A percentile compares a stretch with the other conserved stretches of the same genome.
phyloP scores from a whole-genome alignment of 208 protist genomes.

The Trypanosoma brucei region DNA sequence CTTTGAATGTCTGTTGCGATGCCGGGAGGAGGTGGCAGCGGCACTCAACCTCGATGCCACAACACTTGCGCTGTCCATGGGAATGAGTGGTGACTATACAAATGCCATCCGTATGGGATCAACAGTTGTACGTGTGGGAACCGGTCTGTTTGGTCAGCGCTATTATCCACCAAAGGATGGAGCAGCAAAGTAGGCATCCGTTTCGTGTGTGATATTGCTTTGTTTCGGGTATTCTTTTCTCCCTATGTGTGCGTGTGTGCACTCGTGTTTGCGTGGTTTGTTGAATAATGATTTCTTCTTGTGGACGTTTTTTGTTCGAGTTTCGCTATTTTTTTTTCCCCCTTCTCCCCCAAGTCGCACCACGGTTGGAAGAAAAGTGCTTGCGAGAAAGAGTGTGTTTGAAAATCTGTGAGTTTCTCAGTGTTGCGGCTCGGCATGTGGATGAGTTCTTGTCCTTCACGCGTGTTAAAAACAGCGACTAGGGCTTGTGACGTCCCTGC shows the following conservation, averaged over 20 bases:
- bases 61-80: conserved; percentile 92
- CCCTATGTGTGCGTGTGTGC: neutral
- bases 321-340: no score
- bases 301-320: no score
- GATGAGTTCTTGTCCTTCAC: no score
- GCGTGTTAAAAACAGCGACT: no score
- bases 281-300: no score
- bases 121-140: conserved; percentile 94
- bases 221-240: conserved; percentile 11
- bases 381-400: no score
- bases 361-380: no score
- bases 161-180: conserved; percentile 60
- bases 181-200: neutral
- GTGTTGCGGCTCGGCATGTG: no score
- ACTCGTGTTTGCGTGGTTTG: no score
- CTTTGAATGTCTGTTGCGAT: conserved; percentile 82
- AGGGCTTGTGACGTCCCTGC: no score
- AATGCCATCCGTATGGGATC: conserved; percentile 92
- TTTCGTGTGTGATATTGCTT: neutral
- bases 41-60: conserved; percentile 38
- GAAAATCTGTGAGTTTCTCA: no score
- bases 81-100: conserved; percentile 95
- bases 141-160: conserved; percentile 92
- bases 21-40: conserved; percentile 55
- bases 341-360: no score